Base-by-base conservation (phyloP, 345 rosid genomes). In the Rhodamnia argentea region DNA sequence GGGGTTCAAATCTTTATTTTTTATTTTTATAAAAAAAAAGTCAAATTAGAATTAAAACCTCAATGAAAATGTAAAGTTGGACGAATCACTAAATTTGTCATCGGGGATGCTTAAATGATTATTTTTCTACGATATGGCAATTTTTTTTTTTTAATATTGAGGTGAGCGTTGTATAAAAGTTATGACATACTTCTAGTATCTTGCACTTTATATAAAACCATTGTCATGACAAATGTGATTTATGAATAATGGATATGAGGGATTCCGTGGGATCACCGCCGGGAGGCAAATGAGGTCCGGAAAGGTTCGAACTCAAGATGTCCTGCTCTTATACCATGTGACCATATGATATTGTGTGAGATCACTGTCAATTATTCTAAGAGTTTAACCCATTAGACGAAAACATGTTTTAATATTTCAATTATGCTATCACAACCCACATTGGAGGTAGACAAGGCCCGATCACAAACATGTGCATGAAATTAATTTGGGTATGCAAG, bases 1-100 rank as follows among this genome's bases (percentile, higher is more conserved):
- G 1, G 37, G 3, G 37, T 60, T 27, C 29, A 15, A 1, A n/a
- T n/a, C n/a, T 53, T 53, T 51, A 51, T 51, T 3, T 2, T 12
- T 51, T 51, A 50, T 60, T n/a, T n/a, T 60, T 60, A 13, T n/a
- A n/a, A n/a, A n/a, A n/a, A n/a, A 60, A 60, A 60, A 27, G 74
- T n/a, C 37, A 27, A 0, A 2, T 27, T 27, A 9, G 2, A 60
- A 60, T 27, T n/a, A 60, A 60, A 60, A 60, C n/a, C 10, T 3
- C 32, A n/a, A n/a, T 29, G 13, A 1, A n/a, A 27, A n/a, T n/a
- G 29, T 60, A 32, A 60, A 1, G 3, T n/a, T 0, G 20, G 74
- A 27, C 18, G 0, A 58, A 60, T 59, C 2, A 0, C 37, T 0
- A n/a, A 60, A 60, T 60, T 7, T 60, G 0, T 60, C 0, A 2